phyloP scores from a whole-genome alignment of 2,329 filamentous ascomycete genomes.

The Eutypella sp. region DNA sequence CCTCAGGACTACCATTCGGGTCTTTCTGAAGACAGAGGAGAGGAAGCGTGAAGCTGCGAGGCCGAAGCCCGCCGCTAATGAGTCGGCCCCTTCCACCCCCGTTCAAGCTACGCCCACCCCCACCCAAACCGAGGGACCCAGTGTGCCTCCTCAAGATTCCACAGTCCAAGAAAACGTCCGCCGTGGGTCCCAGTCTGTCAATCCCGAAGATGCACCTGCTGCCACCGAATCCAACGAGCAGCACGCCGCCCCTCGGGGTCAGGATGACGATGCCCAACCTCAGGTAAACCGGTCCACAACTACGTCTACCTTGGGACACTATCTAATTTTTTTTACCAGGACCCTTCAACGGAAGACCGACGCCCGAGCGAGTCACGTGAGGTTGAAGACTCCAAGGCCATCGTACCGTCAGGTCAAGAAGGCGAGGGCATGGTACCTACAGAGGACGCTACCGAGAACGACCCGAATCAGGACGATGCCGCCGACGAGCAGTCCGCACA shows the following conservation, averaged over 20 bases:
- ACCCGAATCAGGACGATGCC: constrained; percentile 23
- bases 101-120: constrained; percentile 35
- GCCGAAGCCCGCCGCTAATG: constrained; percentile 38
- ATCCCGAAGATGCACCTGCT: neutral
- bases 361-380: constrained; percentile 6
- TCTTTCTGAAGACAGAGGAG: constrained; percentile 85
- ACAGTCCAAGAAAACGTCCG: constrained; percentile 7
- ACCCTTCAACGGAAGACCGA: constrained; percentile 5
- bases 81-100: constrained; percentile 35
- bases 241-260: neutral
- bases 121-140: constrained; percentile 22
- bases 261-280: constrained; percentile 10
- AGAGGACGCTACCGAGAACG: constrained; percentile 22
- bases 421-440: constrained; percentile 16
- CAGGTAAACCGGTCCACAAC: constrained; percentile 6
- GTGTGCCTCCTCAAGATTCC: constrained; percentile 9
- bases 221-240: constrained; percentile 1
- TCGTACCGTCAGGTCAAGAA: constrained; percentile 17
- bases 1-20: constrained; percentile 85
- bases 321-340: constrained; percentile 9
- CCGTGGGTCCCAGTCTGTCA: constrained; percentile 3
- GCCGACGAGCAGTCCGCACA: constrained; percentile 27
- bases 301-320: neutral
- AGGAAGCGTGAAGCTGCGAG: constrained; percentile 74
- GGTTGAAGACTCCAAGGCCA: constrained; percentile 9